Evolutionary conservation across 805 yeast genomes (phyloP), one percentile per base, ranked within the genome.

Genomic region (Yamadazyma paraphyllophila): DNA sequence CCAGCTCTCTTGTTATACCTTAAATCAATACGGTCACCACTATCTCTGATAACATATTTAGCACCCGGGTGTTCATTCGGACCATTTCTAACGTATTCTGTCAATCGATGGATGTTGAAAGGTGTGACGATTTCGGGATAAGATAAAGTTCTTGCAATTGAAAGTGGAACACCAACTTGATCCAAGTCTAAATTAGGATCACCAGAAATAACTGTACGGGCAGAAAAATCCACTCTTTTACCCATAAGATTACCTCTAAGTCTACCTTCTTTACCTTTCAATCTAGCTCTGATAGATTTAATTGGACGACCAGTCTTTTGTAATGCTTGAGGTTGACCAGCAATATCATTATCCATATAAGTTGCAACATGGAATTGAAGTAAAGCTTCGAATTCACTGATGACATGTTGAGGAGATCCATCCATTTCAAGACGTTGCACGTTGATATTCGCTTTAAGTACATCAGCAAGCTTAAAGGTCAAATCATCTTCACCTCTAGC

Each of bases 11-110:
- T 94, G 72, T 94, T 95, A 69, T 90, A 94, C 65, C 97, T 82
- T 65, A 94, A 77, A 66, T 94, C 99, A 60, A 94, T 92, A 77
- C 99, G 91, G 63, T 95, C 99, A 64, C 99, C 99, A 40, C 95
- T 89, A 61, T 94, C 99, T 73, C 99, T 85, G 50, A 94, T 92
- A 41, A 94, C 97, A 64, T 94, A 94, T 62, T 92, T 92, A 14
- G 99, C 99, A 78, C 99, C 99, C 1, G 99, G 99, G 61, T 94
- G 99, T 67, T 94, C 98, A 63, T 92, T 94, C 25, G 99, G 99
- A 51, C 99, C 99, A 67, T 94, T 94, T 55, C 97, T 85, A 16
- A 94, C 99, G 56, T 83, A 77, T 66, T 89, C 96, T 2, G 98
- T 92, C 58, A 94, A 76, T 54, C 88, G 81, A 65, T 94, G 97